Evolutionary conservation across 805 yeast genomes (phyloP), one percentile per base, ranked within the genome.

Genomic region (Jamesozyma jinghongensis): DNA sequence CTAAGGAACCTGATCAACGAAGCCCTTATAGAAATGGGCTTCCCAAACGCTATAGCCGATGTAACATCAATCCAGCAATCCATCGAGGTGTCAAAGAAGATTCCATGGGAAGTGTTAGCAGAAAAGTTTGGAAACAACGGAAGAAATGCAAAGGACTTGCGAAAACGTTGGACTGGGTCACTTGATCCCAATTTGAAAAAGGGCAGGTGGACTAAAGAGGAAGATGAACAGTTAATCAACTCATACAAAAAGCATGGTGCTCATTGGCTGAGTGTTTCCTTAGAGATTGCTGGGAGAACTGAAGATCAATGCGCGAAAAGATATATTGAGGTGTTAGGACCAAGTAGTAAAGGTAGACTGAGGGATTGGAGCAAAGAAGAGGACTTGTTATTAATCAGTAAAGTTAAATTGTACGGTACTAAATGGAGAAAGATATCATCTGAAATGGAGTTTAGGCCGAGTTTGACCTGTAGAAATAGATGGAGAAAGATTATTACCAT

Each of bases 251-350:
- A 69, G 48, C 71, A 74, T 56, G 97, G 97, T 0, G 72, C 94
- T 0, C 73, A 79, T 25, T 88, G 97, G 97, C 84, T 83, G 47
- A 80, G 80, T 51, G 87, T 88, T 10, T 78, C 95, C 0, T 63
- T 70, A 38, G 79, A 74, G 40, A 82, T 88, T 11, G 74, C 76
- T 3, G 94, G 95, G 4, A 70, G 97, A 56, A 88, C 94, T 0
- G 95, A 87, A 54, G 96, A 87, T 60, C 97, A 88, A 65, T 88
- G 97, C 66, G 85, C 95, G 2, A 88, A 88, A 55, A 67, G 97
- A 52, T 88, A 85, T 57, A 77, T 80, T 13, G 97, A 88, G 54
- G 95, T 86, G 2, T 61, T 88, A 43, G 92, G 85, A 51, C 96
- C 97, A 5, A 63, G 67, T 40, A 82, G 87, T 8, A 77, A 77